Percentiles rank a stretch among this genome's conserved stretches.
phyloP scores from a whole-genome alignment of 805 yeast species.

The Candida palmyrensis region DNA sequence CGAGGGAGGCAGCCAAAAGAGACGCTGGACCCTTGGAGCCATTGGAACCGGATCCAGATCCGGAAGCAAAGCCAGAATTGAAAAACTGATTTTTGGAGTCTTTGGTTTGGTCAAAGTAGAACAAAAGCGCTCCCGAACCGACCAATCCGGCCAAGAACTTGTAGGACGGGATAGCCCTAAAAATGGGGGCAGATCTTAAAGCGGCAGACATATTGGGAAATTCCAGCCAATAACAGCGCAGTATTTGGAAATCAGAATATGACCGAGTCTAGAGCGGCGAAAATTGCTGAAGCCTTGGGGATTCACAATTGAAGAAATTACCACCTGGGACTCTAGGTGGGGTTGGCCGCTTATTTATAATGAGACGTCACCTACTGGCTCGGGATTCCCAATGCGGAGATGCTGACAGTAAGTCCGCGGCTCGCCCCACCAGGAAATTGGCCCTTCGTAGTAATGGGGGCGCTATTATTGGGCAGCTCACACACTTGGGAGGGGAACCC shows the following conservation, averaged over 20 bases:
- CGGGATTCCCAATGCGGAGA: no score
- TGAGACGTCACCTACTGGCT: no score
- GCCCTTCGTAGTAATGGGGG: no score
- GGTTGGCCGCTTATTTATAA: no score
- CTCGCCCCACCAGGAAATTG: no score
- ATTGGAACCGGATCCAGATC: constrained; percentile 1
- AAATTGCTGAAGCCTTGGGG: no score
- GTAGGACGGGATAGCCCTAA: constrained; percentile 2
- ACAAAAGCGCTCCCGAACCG: constrained; percentile 19
- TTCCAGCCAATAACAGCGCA: background rate
- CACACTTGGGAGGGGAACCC: no score
- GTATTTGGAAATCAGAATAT: background rate
- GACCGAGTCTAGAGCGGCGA: no score
- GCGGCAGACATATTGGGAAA: constrained; percentile 2
- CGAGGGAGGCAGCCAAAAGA: constrained; percentile 15
- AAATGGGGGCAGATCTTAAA: constrained; percentile 4
- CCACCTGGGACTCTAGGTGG: no score
- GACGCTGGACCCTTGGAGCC: constrained; percentile 5
- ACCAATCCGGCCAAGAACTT: constrained; percentile 14
- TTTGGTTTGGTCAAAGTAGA: constrained; percentile 14
- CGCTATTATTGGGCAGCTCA: no score
- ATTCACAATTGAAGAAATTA: no score
- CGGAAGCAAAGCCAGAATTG: constrained; percentile 7
- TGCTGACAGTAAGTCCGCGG: no score
- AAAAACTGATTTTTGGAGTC: constrained; percentile 8